Base-by-base conservation (phyloP, 1,284 basidiomycete genomes). In the Ganoderma meredithae region DNA sequence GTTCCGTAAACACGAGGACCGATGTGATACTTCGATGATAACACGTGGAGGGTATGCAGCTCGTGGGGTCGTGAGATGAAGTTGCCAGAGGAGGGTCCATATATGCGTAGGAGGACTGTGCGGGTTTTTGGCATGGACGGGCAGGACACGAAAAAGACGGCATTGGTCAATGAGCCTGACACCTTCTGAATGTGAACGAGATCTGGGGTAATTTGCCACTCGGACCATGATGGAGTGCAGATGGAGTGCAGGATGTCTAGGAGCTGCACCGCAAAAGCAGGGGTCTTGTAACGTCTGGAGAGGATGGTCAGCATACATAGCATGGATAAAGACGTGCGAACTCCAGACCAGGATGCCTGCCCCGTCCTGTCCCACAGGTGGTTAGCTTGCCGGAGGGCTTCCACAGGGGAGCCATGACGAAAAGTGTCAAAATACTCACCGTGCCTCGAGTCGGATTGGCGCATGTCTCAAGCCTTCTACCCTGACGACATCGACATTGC, bases 1-100 rank as follows among this genome's bases (percentile, higher is more conserved):
- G 96, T 98, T 63, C 96, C 96, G 77, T 94, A 95, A 39, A 98
- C 89, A 72, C 88, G 87, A 39, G 96, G 95, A n/a, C 95, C 96
- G 66, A 98, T 93, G 73, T 87, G 87, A 81, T 96, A 97, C 70
- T 84, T 85, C 22, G 93, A 93, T 43, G 95, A 96, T 60, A 98
- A 90, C 58, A 93, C 84, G 80, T 98, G 94, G 49, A 98, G 88
- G 33, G 91, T 94, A 72, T 92, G 90, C 40, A 98, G 87, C 79
- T 98, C 96, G 70, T 87, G 88, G 17, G 90, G 85, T 27, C 96
- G 92, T 68, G 93, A 95, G 75, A 98, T 95, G 75, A 98, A 88
- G 27, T 88, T 85, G 56, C 89, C 90, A 17, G 96, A 95, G 58
- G 94, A 94, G 3, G 93, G 85, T 12, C 96, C 96, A 77, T 98